Base-by-base conservation (phyloP, 768 basidiomycete genomes). In the Imleria badia region DNA sequence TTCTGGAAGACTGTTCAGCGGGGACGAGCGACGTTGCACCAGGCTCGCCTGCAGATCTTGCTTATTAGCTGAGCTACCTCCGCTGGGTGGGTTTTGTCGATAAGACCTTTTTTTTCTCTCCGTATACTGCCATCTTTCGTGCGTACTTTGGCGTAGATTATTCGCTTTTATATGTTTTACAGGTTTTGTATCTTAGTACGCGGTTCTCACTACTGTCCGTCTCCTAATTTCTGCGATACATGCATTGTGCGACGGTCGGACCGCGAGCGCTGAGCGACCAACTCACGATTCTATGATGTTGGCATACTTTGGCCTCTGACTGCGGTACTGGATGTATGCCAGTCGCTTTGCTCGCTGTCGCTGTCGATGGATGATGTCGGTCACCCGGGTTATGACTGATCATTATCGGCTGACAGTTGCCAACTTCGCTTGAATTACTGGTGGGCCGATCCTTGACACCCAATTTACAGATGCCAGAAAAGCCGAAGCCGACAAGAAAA, bases 1-100 rank as follows among this genome's bases (percentile, higher is more conserved):
- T 89, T 68, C 76, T 91, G 38, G 73, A 78, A 7, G 89, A 94
- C 61, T 82, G 89, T 39, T 65, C 64, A 22, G 60, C 51, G 38
- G 73, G 66, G 35, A 60, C 26, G 29, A 48, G 35, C 19, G 57
- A 60, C 5, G 26, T 31, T 30, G 42, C n/a, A 3, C 40, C 35
- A 19, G 53, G 34, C 9, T 51, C 62, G 13, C 44, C 55, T 12
- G 36, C 35, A 12, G 34, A 45, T 22, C 9, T 36, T 33, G 36
- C 50, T 44, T 61, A 29, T 52, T 60, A 54, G 49, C 23, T 33
- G 9, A 40, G 33, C 22, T n/a, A 40, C 5, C 31, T 26, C 6
- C 26, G 26, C 26, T 26, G 6, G 26, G 6, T 1, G 40, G 12
- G 8, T 19, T 33, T 19, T 33, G 31, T 33, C 31, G 26, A 26